phyloP scores from a whole-genome alignment of 2,329 filamentous ascomycete species.

The Didymella lethalis region DNA sequence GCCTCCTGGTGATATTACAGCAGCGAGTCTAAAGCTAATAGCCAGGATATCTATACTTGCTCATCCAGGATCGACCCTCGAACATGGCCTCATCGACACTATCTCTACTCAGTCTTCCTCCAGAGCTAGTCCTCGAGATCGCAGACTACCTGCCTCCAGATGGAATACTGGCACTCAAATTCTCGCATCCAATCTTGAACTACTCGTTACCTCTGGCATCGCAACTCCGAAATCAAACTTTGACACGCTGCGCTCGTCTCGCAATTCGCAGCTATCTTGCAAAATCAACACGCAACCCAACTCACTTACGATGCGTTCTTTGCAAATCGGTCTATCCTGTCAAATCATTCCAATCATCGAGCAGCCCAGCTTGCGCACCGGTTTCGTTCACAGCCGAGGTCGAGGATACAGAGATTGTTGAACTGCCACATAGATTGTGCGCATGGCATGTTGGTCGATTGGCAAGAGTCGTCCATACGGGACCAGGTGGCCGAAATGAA shows the following conservation, averaged over 20 bases:
- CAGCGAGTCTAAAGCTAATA: neutral
- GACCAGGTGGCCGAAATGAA: conserved; percentile 32
- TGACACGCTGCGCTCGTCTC: conserved; percentile 40
- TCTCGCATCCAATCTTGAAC: conserved; percentile 46
- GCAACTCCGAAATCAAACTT: conserved; percentile 21
- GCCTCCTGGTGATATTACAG: neutral
- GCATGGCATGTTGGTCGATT: conserved; percentile 47
- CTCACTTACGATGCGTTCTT: conserved; percentile 38
- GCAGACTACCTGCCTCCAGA: conserved; percentile 48
- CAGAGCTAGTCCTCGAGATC: conserved; percentile 53
- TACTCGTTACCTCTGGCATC: conserved; percentile 32
- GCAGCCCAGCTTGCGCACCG: conserved; percentile 38
- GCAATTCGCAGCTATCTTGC: conserved; percentile 41
- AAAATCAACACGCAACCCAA: conserved; percentile 20
- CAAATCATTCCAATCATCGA: conserved; percentile 43
- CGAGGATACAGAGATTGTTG: conserved; percentile 31
- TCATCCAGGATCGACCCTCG: neutral
- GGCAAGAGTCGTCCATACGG: conserved; percentile 31
- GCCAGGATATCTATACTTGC: neutral
- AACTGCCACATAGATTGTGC: conserved; percentile 44
- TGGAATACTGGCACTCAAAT: conserved; percentile 50
- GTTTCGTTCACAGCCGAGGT: conserved; percentile 11
- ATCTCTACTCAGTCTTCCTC: conserved; percentile 45
- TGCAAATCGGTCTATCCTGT: conserved; percentile 44
- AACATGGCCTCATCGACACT: conserved; percentile 18